Evolutionary conservation across 371 early-diverging fungal species (phyloP).

Genomic region (Mucor piriformis): DNA sequence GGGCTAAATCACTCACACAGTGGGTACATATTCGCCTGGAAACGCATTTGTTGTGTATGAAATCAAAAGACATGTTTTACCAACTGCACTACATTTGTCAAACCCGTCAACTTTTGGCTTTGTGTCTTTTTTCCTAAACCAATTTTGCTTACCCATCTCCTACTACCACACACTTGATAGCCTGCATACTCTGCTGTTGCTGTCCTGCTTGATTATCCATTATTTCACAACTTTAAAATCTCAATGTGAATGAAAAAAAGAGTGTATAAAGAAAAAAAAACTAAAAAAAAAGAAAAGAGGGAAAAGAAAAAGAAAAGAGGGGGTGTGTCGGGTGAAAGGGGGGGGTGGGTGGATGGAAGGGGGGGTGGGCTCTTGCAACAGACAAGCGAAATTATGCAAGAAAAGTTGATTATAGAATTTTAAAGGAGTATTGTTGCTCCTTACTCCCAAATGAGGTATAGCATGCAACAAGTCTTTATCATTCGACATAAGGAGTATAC

Average conservation of each 20-base stretch:
- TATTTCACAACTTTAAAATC: background rate
- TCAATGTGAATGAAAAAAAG: background rate
- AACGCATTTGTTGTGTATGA: slow-evolving; percentile 85
- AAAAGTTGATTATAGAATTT: slow-evolving; percentile 11
- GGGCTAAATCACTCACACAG: slow-evolving; percentile 55
- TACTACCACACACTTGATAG: slow-evolving; percentile 98
- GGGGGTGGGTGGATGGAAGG: background rate
- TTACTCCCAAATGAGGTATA: too few relatives aligned
- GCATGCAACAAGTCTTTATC: too few relatives aligned
- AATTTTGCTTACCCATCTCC: slow-evolving; percentile 87
- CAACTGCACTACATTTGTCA: slow-evolving; percentile 65
- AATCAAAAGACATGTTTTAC: slow-evolving; percentile 84
- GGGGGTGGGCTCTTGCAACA: too few relatives aligned
- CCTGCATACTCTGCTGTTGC: slow-evolving; percentile 74
- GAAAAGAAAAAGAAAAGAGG: slow-evolving; percentile 1
- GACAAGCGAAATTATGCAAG: background rate
- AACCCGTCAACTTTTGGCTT: background rate
- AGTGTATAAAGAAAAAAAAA: background rate
- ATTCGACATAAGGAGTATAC: slow-evolving; percentile 5
- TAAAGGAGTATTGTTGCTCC: background rate
- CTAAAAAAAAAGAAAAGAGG: slow-evolving; percentile 2
- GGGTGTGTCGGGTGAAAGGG: background rate
- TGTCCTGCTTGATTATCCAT: slow-evolving; percentile 15
- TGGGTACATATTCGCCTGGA: slow-evolving; percentile 82
- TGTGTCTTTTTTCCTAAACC: background rate